These are phyloP conservation scores for Zasmidium angulare DNA, from an alignment of 2,329 filamentous ascomycete genomes.

Conservation along the genomic window DNA sequence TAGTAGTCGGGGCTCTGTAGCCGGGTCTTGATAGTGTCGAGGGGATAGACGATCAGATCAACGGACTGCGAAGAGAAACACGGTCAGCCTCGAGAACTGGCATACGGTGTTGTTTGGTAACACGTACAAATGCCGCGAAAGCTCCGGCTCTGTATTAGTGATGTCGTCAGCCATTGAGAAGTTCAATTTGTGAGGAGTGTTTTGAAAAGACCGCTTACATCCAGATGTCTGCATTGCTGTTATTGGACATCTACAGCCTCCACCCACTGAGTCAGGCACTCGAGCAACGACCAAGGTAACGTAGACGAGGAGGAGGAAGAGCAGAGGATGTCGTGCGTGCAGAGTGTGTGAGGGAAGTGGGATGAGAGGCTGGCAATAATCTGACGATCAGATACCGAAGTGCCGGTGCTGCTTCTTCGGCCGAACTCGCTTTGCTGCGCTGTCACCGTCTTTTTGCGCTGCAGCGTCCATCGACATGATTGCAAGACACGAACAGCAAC, in stretches of 20 bases:
- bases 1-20: constrained; percentile 77
- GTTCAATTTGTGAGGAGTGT: neutral
- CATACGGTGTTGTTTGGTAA: neutral
- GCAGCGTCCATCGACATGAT: too few relatives aligned
- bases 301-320: neutral
- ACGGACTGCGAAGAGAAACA: constrained; percentile 52
- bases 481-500: too few relatives aligned
- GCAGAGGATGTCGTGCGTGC: neutral
- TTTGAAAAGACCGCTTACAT: constrained; percentile 3
- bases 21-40: constrained; percentile 87
- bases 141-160: constrained; percentile 7
- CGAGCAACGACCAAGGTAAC: neutral
- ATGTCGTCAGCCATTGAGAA: neutral
- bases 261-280: neutral
- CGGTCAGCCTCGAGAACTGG: neutral
- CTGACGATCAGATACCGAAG: constrained; percentile 4
- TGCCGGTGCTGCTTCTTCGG: neutral
- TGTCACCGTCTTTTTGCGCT: too few relatives aligned
- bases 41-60: constrained; percentile 75
- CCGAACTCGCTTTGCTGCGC: neutral
- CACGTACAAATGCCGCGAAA: constrained; percentile 8
- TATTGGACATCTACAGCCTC: constrained; percentile 10
- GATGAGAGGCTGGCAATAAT: neutral
- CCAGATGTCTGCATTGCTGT: constrained; percentile 13
- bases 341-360: neutral